Evolutionary conservation across 1,284 basidiomycete genomes (phyloP), one percentile per base, ranked within the genome.

Genomic region (Tetrapyrgos nigripes): DNA sequence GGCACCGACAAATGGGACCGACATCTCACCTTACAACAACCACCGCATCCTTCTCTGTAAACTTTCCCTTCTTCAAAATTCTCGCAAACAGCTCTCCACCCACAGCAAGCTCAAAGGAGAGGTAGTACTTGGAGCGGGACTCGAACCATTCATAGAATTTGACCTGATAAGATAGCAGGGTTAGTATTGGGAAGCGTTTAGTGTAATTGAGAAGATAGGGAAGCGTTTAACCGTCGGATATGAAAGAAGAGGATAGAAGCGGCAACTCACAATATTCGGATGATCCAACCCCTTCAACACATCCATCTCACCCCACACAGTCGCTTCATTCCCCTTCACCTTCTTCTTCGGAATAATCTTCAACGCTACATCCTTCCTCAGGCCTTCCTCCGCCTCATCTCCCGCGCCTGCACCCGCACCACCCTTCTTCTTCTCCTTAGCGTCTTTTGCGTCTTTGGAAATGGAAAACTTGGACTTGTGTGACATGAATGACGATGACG

Each of bases 61-160:
- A 97, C 68, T 92, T 95, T 17, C 96, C 96, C 59, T 82, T 85
- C 64, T 88, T 79, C 28, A 89, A 77, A 61, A 97, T 92, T 37
- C 93, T 84, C 55, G 94, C 91, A 70, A 97, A 97, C 2, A 96
- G 82, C 69, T 96, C 94, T 43, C 95, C 95, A 19, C 96, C 95
- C 2, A 87, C 83, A 0, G 95, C 96, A 6, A 97, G 88, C 73
- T 97, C 94, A 68, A 97, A 97, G 0, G 91, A 85, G 33, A 97
- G 85, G 70, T 95, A 97, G 73, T 94, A 96, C 73, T 96, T 97
- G 35, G 89, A 84, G 57, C 94, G 81, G 17, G 92, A 94, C 71
- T 97, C 96, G 72, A 97, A 97, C 86, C 89, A 93, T 72, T 96
- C 94, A 71, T 91, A 94, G 68, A 96, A 93, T 70, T 94, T 94